Evolutionary conservation across 2,329 filamentous ascomycete genomes (phyloP).

Genomic region (Aspergillus spinulosporus): DNA sequence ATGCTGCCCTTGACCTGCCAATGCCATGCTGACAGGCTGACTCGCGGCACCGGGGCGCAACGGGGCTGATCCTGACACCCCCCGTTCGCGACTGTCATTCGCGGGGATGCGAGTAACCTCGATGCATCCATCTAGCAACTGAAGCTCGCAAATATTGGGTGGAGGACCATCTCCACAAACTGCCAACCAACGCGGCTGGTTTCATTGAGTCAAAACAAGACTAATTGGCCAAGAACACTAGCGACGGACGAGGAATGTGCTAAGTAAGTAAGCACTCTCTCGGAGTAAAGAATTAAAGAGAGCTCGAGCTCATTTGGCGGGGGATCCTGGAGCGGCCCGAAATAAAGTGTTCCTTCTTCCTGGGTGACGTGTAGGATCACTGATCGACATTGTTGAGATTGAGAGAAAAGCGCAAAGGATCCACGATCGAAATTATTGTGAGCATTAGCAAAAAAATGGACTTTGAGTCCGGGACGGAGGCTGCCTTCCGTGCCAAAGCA

Average conservation of each 20-base stretch:
- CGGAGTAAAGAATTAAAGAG: too few relatives aligned
- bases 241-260: background rate
- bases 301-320: too few relatives aligned
- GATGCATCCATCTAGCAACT: background rate
- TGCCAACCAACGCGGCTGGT: background rate
- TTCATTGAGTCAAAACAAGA: background rate
- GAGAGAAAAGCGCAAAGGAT: background rate
- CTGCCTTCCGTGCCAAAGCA: background rate
- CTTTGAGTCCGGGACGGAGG: background rate
- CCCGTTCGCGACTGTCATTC: background rate
- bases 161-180: background rate
- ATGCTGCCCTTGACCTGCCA: too few relatives aligned
- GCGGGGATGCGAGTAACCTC: background rate
- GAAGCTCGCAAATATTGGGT: background rate
- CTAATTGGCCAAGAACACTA: background rate
- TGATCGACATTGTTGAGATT: background rate
- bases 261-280: background rate
- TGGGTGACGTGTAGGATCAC: slow-evolving; percentile 19
- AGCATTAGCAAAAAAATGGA: background rate
- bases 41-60: background rate
- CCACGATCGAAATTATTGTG: background rate
- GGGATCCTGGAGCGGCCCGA: slow-evolving; percentile 21
- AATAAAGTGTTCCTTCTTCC: slow-evolving; percentile 10
- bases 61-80: background rate
- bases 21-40: background rate